Evolutionary conservation across 1,284 basidiomycete genomes (phyloP).

Genomic region (Cerioporus squamosus): DNA sequence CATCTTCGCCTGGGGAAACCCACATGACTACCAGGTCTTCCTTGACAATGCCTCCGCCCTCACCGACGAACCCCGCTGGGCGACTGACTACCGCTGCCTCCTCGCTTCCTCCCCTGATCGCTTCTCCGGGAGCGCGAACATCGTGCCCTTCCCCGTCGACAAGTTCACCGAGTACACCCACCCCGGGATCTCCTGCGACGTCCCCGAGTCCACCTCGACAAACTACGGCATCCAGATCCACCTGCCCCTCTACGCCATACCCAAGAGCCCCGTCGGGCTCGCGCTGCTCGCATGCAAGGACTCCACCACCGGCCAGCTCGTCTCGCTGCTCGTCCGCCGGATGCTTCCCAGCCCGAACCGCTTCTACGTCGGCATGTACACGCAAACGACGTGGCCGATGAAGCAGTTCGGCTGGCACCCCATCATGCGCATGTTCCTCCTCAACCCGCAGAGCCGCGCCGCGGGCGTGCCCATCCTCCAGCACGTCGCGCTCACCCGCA

Average conservation of each 20-base stretch:
- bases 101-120: conserved; percentile 1
- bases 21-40: background rate
- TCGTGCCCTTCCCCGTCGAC: background rate
- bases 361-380: background rate
- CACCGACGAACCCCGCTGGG: background rate
- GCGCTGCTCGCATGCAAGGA: background rate
- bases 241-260: background rate
- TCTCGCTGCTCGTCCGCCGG: background rate
- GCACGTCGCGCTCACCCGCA: background rate
- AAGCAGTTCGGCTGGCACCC: background rate
- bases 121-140: background rate
- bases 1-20: conserved; percentile 10
- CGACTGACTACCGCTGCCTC: background rate
- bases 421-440: background rate
- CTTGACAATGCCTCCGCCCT: background rate
- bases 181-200: background rate
- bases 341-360: background rate
- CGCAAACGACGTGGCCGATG: background rate
- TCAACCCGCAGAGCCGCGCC: background rate
- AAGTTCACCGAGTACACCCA: background rate
- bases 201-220: background rate
- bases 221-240: conserved; percentile 5
- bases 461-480: background rate
- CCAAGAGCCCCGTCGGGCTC: background rate
- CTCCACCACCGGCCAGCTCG: background rate